phyloP scores from a whole-genome alignment of 2,329 filamentous ascomycete genomes.

The Curvularia lunata region DNA sequence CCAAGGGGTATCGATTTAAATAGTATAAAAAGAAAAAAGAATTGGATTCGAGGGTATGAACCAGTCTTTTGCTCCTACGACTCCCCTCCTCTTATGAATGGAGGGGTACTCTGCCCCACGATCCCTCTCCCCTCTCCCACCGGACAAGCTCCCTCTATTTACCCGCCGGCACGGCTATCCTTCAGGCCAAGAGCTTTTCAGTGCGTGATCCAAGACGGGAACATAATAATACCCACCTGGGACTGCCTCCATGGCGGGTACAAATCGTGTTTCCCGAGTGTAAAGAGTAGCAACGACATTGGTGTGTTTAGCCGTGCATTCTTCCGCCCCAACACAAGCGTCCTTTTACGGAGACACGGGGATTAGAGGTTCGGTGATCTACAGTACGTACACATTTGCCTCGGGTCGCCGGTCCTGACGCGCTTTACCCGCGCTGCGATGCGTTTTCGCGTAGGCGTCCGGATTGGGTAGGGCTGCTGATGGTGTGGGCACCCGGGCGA shows the following conservation, averaged over 20 bases:
- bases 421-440: slow-evolving; percentile 10
- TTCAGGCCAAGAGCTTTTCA: slow-evolving; percentile 27
- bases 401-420: slow-evolving; percentile 33
- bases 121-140: slow-evolving; percentile 10
- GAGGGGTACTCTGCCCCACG: slow-evolving; percentile 37
- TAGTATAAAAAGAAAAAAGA: not conserved
- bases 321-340: slow-evolving; percentile 32
- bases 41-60: not conserved
- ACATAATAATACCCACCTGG: slow-evolving; percentile 16
- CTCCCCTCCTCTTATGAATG: slow-evolving; percentile 31
- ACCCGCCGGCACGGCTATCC: slow-evolving; percentile 43
- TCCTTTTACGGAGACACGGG: slow-evolving; percentile 13
- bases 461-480: not conserved
- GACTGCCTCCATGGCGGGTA: slow-evolving; percentile 24
- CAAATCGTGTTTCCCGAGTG: slow-evolving; percentile 17
- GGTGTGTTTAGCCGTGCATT: slow-evolving; percentile 44
- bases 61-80: not conserved
- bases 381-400: slow-evolving; percentile 6
- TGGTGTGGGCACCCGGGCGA: not conserved
- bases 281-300: not conserved
- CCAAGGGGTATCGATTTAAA: not conserved
- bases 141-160: slow-evolving; percentile 33
- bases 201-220: slow-evolving; percentile 23
- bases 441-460: slow-evolving; percentile 4
- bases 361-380: slow-evolving; percentile 4